These are phyloP conservation scores for Acacia confusa DNA, from an alignment of 306 rosid genomes.

Conservation along the genomic window DNA sequence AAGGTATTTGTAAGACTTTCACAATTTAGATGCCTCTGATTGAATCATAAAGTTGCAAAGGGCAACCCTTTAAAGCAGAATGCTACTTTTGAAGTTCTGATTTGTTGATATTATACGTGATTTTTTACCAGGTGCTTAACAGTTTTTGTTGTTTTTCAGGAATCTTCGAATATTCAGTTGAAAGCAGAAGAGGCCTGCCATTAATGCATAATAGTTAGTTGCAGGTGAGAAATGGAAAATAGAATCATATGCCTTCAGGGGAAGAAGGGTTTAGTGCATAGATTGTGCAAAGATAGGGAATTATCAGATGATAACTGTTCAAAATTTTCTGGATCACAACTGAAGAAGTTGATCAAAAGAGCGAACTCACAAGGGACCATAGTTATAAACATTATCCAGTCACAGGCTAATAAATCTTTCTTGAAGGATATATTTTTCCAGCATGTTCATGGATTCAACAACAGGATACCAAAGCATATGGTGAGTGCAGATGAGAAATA, in stretches of 20 bases:
- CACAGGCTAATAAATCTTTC: constrained; percentile 51
- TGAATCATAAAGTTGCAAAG: constrained; percentile 4
- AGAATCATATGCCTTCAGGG: constrained; percentile 38
- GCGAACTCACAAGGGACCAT: constrained; percentile 49
- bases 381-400: constrained; percentile 53
- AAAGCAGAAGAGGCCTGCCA: constrained; percentile 33
- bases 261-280: constrained; percentile 42
- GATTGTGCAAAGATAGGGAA: constrained; percentile 46
- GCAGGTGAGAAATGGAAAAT: constrained; percentile 62
- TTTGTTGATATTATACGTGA: background rate
- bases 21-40: constrained; percentile 7
- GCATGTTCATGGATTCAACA: constrained; percentile 50
- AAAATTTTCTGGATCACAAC: constrained; percentile 41
- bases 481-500: constrained; percentile 80
- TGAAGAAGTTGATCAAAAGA: constrained; percentile 60
- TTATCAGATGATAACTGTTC: constrained; percentile 47
- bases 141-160: constrained; percentile 30
- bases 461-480: constrained; percentile 75
- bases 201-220: constrained; percentile 32
- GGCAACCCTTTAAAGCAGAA: constrained; percentile 19
- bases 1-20: background rate
- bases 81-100: constrained; percentile 21
- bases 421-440: constrained; percentile 49
- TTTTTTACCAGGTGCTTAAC: constrained; percentile 10
- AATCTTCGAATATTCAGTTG: constrained; percentile 16